Evolutionary conservation across 768 basidiomycete genomes (phyloP).

Genomic region (Hygrophorus russula): DNA sequence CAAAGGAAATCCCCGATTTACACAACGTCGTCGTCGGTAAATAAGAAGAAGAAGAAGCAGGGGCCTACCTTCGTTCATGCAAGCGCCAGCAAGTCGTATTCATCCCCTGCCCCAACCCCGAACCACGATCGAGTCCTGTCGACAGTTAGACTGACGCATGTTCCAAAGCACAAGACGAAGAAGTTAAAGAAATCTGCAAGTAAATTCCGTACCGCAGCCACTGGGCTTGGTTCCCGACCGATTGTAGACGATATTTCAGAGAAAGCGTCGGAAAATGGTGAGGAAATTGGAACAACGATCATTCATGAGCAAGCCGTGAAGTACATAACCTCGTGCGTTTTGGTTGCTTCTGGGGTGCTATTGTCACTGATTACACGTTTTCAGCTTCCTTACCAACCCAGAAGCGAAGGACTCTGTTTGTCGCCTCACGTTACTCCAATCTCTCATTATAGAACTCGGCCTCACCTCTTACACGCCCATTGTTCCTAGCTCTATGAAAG

Average conservation of each 20-base stretch:
- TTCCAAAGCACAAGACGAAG: constrained; percentile 6
- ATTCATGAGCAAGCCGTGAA: constrained; percentile 47
- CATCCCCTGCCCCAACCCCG: constrained; percentile 7
- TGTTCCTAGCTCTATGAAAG: constrained; percentile 48
- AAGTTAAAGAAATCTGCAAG: constrained; percentile 8
- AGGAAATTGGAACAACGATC: constrained; percentile 17
- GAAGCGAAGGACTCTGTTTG: constrained; percentile 29
- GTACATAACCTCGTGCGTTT: constrained; percentile 51
- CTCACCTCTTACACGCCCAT: constrained; percentile 25
- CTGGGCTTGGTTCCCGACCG: constrained; percentile 24
- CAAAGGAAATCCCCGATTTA: neutral
- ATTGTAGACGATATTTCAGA: constrained; percentile 45
- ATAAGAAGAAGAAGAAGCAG: constrained; percentile 1
- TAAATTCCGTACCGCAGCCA: neutral
- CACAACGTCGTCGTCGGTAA: neutral
- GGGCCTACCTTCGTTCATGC: neutral
- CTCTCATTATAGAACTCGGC: constrained; percentile 74
- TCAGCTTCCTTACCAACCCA: constrained; percentile 43
- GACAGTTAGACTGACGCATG: constrained; percentile 2
- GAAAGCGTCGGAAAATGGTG: constrained; percentile 24
- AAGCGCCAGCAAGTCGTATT: neutral
- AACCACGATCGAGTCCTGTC: neutral
- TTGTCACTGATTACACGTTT: neutral
- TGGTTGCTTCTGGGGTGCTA: neutral
- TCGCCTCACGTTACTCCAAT: constrained; percentile 55